A percentile compares a stretch with the other conserved stretches of the same genome.
Conservation (phyloP, 495 filamentous ascomycete genomes). For the Hypoxylon subgilvum region DNA sequence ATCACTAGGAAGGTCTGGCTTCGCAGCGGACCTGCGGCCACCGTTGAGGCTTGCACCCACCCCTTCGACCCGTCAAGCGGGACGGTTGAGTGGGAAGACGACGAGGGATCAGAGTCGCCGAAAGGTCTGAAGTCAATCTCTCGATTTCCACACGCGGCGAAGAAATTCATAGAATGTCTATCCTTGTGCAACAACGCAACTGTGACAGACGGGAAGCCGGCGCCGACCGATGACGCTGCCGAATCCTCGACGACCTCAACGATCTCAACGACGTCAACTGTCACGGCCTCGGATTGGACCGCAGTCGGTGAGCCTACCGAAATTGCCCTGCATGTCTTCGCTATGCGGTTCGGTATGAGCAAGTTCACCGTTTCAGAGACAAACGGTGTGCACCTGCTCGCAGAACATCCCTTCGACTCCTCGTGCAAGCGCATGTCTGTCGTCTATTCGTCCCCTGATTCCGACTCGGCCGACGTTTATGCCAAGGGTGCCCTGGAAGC, state of each 20-base stretch:
- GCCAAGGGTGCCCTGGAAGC: constrained; percentile 65
- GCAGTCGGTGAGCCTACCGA: constrained; percentile 64
- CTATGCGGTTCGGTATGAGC: constrained; percentile 47
- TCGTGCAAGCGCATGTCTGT: constrained; percentile 67
- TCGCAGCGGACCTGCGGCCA: constrained; percentile 42
- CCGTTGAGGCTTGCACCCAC: constrained; percentile 49
- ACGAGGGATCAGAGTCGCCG: constrained; percentile 28
- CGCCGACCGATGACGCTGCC: constrained; percentile 53
- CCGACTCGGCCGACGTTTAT: constrained; percentile 49
- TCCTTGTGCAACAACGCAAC: constrained; percentile 71
- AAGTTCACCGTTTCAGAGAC: constrained; percentile 31
- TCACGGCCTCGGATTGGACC: constrained; percentile 45
- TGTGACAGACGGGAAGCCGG: constrained; percentile 64
- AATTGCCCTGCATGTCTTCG: constrained; percentile 59
- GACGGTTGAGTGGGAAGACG: constrained; percentile 35
- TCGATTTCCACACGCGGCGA: constrained; percentile 12
- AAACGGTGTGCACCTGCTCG: constrained; percentile 42
- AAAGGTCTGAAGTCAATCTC: constrained; percentile 15
- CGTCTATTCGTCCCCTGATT: constrained; percentile 46
- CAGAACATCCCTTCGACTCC: constrained; percentile 68
- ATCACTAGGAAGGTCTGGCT: constrained; percentile 59
- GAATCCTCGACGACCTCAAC: constrained; percentile 44
- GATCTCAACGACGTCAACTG: constrained; percentile 43
- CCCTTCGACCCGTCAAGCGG: constrained; percentile 59
- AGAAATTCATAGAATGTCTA: constrained; percentile 59